A percentile compares a stretch with the other conserved stretches of the same genome.
These are phyloP conservation scores for Conticribra guillardii DNA, from an alignment of 108 stramenopile species.

Conservation along the genomic window DNA sequence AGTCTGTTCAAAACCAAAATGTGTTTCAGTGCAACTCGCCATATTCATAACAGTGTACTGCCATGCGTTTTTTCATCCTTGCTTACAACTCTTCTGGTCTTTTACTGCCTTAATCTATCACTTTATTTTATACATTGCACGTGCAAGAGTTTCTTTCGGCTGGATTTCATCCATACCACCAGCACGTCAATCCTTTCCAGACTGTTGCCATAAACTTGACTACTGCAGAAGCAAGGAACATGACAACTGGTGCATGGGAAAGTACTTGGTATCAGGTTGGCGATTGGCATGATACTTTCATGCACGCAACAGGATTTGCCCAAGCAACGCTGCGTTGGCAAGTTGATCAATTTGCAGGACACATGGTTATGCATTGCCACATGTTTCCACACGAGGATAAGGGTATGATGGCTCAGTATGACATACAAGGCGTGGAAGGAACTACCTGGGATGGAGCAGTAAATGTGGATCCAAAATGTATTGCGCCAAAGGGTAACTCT, in stretches of 20 bases:
- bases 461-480: background rate
- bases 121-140: too few relatives aligned
- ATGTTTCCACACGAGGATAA: conserved; percentile 20
- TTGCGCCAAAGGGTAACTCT: too few relatives aligned
- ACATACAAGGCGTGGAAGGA: background rate
- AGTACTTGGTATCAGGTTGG: conserved; percentile 11
- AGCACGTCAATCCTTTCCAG: conserved; percentile 23
- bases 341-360: conserved; percentile 11
- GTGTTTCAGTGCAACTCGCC: too few relatives aligned
- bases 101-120: too few relatives aligned
- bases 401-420: conserved; percentile 38
- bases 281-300: conserved; percentile 39
- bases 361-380: conserved; percentile 43
- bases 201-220: background rate
- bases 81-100: too few relatives aligned
- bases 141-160: too few relatives aligned
- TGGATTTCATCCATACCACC: conserved; percentile 30
- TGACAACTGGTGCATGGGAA: background rate
- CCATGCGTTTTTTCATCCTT: too few relatives aligned
- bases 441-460: background rate
- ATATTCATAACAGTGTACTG: too few relatives aligned
- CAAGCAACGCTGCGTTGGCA: conserved; percentile 10
- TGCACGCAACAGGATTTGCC: background rate
- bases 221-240: background rate
- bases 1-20: too few relatives aligned